phyloP scores from a whole-genome alignment of 2,329 filamentous ascomycete species.

The Aspergillus fumigatiaffinis region DNA sequence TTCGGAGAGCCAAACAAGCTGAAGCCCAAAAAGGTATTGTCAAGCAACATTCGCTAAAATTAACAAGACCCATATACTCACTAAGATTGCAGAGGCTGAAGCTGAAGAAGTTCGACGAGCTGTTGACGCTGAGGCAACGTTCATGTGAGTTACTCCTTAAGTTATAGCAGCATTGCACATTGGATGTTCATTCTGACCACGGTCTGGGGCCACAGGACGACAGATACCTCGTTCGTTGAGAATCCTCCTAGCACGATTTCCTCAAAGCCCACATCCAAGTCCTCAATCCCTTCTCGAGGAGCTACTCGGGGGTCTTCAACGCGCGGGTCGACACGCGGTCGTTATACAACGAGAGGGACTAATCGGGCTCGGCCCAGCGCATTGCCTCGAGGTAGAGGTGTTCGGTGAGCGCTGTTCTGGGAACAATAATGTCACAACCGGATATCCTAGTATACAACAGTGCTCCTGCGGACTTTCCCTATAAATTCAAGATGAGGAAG shows the following conservation, averaged over 20 bases:
- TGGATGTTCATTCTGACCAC: slow-evolving; percentile 6
- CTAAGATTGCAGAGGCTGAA: slow-evolving; percentile 30
- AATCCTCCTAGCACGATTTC: slow-evolving; percentile 60
- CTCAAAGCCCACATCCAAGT: slow-evolving; percentile 42
- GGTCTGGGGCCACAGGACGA: slow-evolving; percentile 58
- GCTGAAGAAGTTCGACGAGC: slow-evolving; percentile 30
- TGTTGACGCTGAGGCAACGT: slow-evolving; percentile 70
- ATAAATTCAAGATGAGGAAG: not conserved
- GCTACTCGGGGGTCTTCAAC: slow-evolving; percentile 19
- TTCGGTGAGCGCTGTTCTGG: slow-evolving; percentile 24
- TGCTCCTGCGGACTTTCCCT: not conserved
- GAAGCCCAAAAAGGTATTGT: slow-evolving; percentile 48
- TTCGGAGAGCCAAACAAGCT: slow-evolving; percentile 61
- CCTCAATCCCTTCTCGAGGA: slow-evolving; percentile 22
- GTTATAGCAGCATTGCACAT: not conserved
- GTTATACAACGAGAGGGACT: slow-evolving; percentile 37
- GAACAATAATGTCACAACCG: not conserved
- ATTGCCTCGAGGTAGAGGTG: slow-evolving; percentile 38
- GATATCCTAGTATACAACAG: not conserved
- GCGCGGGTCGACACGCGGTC: slow-evolving; percentile 23
- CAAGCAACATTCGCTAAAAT: not conserved
- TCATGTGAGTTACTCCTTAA: slow-evolving; percentile 59
- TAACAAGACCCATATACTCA: slow-evolving; percentile 3
- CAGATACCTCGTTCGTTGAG: slow-evolving; percentile 85
- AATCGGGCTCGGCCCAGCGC: slow-evolving; percentile 34